phyloP scores from a whole-genome alignment of 306 rosid species.

The Glycine tomentella region DNA sequence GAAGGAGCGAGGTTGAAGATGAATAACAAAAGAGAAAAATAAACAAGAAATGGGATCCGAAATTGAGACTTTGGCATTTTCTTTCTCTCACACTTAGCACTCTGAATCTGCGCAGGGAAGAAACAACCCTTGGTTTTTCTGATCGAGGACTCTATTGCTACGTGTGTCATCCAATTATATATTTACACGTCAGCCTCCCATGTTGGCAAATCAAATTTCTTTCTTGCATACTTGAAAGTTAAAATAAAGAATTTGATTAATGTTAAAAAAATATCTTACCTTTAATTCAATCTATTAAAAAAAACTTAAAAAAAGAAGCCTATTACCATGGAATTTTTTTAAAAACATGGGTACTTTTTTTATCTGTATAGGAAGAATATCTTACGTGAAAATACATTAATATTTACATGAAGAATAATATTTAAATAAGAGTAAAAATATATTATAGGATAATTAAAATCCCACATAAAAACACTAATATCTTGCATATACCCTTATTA shows the following conservation, averaged over 20 bases:
- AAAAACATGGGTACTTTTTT: no score
- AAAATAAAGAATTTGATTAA: neutral
- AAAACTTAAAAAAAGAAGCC: no score
- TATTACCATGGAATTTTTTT: no score
- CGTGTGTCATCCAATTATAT: slow-evolving; percentile 19
- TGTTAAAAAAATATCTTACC: no score
- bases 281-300: no score
- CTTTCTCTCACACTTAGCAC: slow-evolving; percentile 37
- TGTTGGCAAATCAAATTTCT: neutral
- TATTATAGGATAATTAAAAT: no score
- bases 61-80: slow-evolving; percentile 47
- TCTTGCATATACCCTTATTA: no score
- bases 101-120: slow-evolving; percentile 44
- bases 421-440: no score
- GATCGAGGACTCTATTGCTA: slow-evolving; percentile 19
- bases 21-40: slow-evolving; percentile 45
- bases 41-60: slow-evolving; percentile 38
- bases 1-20: slow-evolving; percentile 51
- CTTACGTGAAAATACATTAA: no score
- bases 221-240: neutral
- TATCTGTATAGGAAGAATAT: no score
- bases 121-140: neutral
- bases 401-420: no score
- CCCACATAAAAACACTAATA: no score
- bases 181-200: neutral